phyloP scores from a whole-genome alignment of 2,329 filamentous ascomycete genomes.

The Ceratocystis papillata region DNA sequence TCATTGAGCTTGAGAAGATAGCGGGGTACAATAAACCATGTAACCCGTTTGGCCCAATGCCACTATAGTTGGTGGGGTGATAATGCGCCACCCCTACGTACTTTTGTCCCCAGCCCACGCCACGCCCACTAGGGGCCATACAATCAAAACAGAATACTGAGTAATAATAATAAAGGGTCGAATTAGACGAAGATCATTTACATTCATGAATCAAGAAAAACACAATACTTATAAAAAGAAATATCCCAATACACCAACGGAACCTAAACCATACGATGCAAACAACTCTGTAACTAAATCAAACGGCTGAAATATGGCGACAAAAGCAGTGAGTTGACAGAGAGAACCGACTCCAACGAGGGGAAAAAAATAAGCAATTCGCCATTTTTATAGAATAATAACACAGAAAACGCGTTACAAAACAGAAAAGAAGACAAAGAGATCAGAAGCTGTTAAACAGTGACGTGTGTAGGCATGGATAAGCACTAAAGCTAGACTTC shows the following conservation, averaged over 20 bases:
- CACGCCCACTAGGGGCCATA: not conserved
- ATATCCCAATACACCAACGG: not conserved
- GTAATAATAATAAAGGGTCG: not conserved
- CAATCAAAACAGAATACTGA: not conserved
- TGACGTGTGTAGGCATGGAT: not conserved
- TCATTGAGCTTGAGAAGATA: not conserved
- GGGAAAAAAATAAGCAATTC: not conserved
- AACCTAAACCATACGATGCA: not conserved
- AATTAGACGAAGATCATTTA: slow-evolving; percentile 6
- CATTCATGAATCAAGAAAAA: slow-evolving; percentile 8
- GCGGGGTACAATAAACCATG: not conserved
- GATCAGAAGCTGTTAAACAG: not conserved
- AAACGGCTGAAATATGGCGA: not conserved
- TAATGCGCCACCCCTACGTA: too few relatives aligned
- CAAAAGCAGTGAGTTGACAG: not conserved
- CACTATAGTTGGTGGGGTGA: too few relatives aligned
- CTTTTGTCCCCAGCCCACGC: not conserved
- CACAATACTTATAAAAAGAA: not conserved
- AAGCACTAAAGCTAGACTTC: slow-evolving; percentile 41
- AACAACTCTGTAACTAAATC: not conserved
- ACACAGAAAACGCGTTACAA: not conserved
- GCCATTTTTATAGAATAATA: not conserved
- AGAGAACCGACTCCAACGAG: slow-evolving; percentile 5
- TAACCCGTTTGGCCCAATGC: too few relatives aligned
- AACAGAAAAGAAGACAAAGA: not conserved